phyloP scores from a whole-genome alignment of 331 rosid species.

The Acacia pycnantha region DNA sequence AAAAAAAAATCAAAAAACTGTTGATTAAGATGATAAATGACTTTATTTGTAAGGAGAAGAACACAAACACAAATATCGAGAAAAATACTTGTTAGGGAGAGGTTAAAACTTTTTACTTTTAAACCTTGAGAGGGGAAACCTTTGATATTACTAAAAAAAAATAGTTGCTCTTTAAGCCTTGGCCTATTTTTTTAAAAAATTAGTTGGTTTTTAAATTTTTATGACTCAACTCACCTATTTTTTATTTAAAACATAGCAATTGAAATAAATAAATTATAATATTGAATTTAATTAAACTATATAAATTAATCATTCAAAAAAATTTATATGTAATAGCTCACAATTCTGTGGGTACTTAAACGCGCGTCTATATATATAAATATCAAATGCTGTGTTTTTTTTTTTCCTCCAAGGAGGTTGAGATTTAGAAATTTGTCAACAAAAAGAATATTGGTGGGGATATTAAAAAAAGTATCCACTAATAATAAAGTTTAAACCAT shows the following conservation, averaged over 20 bases:
- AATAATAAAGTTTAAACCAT: too few species aligned
- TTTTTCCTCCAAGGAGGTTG: neutral
- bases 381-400: neutral
- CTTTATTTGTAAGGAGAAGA: too few species aligned
- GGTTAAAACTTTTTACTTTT: too few species aligned
- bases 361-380: neutral
- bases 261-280: neutral
- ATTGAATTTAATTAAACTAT: neutral
- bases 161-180: neutral
- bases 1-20: too few species aligned
- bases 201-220: neutral
- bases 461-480: neutral
- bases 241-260: neutral
- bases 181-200: too few species aligned
- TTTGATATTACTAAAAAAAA: neutral
- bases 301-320: neutral
- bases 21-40: too few species aligned
- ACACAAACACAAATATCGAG: fast-evolving
- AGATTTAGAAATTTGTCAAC: neutral
- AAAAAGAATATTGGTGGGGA: neutral
- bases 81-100: fast-evolving
- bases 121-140: too few species aligned
- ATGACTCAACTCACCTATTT: neutral
- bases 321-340: neutral
- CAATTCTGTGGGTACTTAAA: neutral